Conservation (phyloP, 495 filamentous ascomycete species). For the Jackrogersella minutella region DNA sequence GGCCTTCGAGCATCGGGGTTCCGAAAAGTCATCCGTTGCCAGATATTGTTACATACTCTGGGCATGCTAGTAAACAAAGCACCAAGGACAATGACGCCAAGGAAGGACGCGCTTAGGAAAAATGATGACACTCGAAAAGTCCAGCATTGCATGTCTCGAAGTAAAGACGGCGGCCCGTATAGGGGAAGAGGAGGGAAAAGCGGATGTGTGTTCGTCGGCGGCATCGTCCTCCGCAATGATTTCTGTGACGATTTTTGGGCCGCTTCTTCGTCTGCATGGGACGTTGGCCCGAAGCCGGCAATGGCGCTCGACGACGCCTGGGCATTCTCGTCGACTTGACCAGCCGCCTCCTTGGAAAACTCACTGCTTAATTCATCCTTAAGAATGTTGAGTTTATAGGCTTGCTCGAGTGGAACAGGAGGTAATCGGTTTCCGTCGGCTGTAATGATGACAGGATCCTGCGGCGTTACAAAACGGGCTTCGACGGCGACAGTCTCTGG, state of each 20-base stretch:
- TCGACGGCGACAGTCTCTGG: slow-evolving; percentile 62
- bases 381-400: slow-evolving; percentile 70
- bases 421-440: slow-evolving; percentile 71
- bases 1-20: slow-evolving; percentile 67
- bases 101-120: slow-evolving; percentile 77
- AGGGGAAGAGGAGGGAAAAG: slow-evolving; percentile 87
- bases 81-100: slow-evolving; percentile 77
- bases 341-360: slow-evolving; percentile 21
- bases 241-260: slow-evolving; percentile 42
- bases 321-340: slow-evolving; percentile 16
- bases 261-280: slow-evolving; percentile 16
- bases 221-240: slow-evolving; percentile 55
- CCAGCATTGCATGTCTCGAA: slow-evolving; percentile 69
- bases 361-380: slow-evolving; percentile 58
- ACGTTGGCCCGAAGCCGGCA: slow-evolving; percentile 1
- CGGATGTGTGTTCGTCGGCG: slow-evolving; percentile 75
- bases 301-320: slow-evolving; percentile 4
- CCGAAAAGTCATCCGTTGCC: slow-evolving; percentile 59
- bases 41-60: slow-evolving; percentile 53
- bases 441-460: slow-evolving; percentile 75
- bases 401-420: slow-evolving; percentile 69
- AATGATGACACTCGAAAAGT: slow-evolving; percentile 71
- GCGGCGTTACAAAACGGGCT: slow-evolving; percentile 71
- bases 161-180: slow-evolving; percentile 75
- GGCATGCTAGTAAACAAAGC: slow-evolving; percentile 70